These are phyloP conservation scores for Pezizomycotina sp. DNA, from an alignment of 2,329 filamentous ascomycete species.

Conservation along the genomic window DNA sequence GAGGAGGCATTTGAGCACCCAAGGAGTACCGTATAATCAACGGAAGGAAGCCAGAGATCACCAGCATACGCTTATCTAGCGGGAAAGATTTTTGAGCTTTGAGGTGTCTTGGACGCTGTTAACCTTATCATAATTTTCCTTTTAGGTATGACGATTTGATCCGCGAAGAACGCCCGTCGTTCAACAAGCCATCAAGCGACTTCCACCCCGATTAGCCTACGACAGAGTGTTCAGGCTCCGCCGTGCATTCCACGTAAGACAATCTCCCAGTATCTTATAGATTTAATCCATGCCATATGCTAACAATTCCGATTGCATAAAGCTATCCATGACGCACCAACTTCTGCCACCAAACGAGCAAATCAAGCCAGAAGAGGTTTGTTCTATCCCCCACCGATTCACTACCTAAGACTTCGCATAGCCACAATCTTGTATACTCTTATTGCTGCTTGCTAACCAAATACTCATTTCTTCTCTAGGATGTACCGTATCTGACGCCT, in stretches of 20 bases:
- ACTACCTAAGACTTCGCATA: too few species aligned
- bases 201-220: slow-evolving; percentile 77
- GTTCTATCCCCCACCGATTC: slow-evolving; percentile 20
- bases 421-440: not conserved
- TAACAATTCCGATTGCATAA: not conserved
- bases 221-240: slow-evolving; percentile 96
- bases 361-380: slow-evolving; percentile 51
- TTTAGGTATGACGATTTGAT: slow-evolving; percentile 91
- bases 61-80: not conserved
- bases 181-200: slow-evolving; percentile 75
- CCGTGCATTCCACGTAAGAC: slow-evolving; percentile 69
- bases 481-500: slow-evolving; percentile 47
- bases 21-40: too few species aligned
- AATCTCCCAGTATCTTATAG: too few species aligned
- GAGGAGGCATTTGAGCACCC: too few species aligned
- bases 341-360: slow-evolving; percentile 48
- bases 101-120: slow-evolving; percentile 6
- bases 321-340: slow-evolving; percentile 51
- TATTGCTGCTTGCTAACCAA: slow-evolving; percentile 22
- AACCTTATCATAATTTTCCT: slow-evolving; percentile 17
- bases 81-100: not conserved
- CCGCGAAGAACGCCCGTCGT: slow-evolving; percentile 79
- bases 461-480: too few species aligned
- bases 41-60: not conserved
- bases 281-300: slow-evolving; percentile 3